Evolutionary conservation across 805 yeast species (phyloP).

Genomic region (Saturnispora sekii): DNA sequence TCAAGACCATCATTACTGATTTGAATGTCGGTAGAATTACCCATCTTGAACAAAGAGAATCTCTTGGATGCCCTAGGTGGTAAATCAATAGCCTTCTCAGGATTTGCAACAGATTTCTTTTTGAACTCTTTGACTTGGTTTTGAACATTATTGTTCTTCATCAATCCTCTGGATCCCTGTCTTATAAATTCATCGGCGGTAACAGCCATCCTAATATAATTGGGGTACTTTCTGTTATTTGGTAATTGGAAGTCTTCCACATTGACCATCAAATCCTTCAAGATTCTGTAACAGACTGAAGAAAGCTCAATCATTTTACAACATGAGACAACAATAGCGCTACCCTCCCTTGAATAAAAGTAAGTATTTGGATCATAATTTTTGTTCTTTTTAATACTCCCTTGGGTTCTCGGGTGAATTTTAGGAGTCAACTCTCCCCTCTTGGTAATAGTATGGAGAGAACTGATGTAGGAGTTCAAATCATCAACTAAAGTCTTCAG

Average conservation of each 20-base stretch:
- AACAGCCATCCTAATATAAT: constrained; percentile 47
- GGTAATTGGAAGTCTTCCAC: constrained; percentile 62
- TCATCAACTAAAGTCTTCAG: constrained; percentile 53
- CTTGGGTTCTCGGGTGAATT: constrained; percentile 7
- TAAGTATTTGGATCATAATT: constrained; percentile 22
- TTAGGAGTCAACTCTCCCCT: constrained; percentile 14
- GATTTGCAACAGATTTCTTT: constrained; percentile 6
- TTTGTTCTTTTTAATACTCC: not conserved
- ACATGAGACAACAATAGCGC: constrained; percentile 27
- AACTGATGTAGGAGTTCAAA: constrained; percentile 54
- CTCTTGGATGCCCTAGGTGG: constrained; percentile 26
- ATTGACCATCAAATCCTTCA: constrained; percentile 32
- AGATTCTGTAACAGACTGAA: constrained; percentile 38
- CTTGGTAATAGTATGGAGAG: constrained; percentile 35
- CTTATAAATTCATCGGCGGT: constrained; percentile 52
- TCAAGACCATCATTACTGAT: constrained; percentile 41
- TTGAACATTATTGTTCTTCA: constrained; percentile 30
- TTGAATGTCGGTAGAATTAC: constrained; percentile 39
- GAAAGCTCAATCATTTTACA: constrained; percentile 46
- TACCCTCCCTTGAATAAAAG: constrained; percentile 59
- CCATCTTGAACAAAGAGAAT: constrained; percentile 42
- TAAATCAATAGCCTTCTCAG: not conserved
- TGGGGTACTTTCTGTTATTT: constrained; percentile 53
- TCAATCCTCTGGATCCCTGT: constrained; percentile 51
- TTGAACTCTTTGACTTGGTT: constrained; percentile 18